These are phyloP conservation scores for Haplosporangium gracile DNA, from an alignment of 192 early-diverging fungal genomes.

Conservation along the genomic window DNA sequence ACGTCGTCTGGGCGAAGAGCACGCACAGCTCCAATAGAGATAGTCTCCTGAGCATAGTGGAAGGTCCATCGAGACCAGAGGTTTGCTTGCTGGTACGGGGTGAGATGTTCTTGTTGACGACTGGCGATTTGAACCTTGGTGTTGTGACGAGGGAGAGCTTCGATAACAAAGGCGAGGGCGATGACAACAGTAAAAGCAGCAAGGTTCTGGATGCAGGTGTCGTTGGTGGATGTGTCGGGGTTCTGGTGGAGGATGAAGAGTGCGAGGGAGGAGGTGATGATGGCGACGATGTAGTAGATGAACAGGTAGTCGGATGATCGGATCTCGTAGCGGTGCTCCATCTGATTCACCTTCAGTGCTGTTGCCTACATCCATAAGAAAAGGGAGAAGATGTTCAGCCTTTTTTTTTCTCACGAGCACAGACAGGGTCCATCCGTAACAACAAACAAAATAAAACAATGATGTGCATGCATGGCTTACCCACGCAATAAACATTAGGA, in stretches of 20 bases:
- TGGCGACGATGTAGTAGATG: neutral
- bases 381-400: neutral
- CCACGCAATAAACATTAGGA: constrained; percentile 10
- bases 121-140: constrained; percentile 18
- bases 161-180: neutral
- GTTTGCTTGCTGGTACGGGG: constrained; percentile 5
- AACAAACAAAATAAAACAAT: neutral
- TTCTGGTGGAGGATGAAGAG: constrained; percentile 11
- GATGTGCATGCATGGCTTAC: neutral
- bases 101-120: constrained; percentile 4
- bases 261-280: neutral
- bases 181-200: neutral
- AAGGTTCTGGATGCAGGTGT: neutral
- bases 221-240: no score
- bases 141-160: neutral
- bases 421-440: neutral
- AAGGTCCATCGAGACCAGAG: constrained; percentile 7
- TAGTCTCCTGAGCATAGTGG: neutral
- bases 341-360: neutral
- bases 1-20: neutral
- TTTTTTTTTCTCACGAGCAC: neutral
- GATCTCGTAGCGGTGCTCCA: constrained; percentile 12
- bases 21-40: neutral
- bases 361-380: neutral
- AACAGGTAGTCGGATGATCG: constrained; percentile 6